Conservation (phyloP, 495 filamentous ascomycete genomes). For the Talaromyces ruber region DNA sequence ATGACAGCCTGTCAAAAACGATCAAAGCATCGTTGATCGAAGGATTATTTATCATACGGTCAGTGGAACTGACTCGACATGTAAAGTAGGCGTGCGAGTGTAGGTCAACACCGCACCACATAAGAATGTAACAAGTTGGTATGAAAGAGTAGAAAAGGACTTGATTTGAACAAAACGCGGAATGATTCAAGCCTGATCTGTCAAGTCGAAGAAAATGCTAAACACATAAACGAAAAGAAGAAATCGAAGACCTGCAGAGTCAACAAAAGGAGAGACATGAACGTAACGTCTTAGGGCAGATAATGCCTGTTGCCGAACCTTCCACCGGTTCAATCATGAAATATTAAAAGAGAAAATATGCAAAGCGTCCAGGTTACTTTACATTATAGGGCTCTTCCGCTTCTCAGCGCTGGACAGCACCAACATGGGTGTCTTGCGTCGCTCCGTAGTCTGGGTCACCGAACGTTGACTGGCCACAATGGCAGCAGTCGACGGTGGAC, state of each 20-base stretch:
- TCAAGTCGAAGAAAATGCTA: not conserved
- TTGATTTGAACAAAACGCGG: not conserved
- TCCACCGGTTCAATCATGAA: not conserved
- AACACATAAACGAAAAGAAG: not conserved
- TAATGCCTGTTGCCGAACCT: conserved; percentile 1
- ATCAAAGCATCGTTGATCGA: not conserved
- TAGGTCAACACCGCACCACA: not conserved
- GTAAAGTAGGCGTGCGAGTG: not conserved
- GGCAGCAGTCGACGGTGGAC: conserved; percentile 36
- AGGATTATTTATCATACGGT: not conserved
- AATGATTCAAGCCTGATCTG: not conserved
- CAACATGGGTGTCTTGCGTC: conserved; percentile 77
- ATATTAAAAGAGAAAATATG: not conserved
- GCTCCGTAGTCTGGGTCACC: conserved; percentile 42
- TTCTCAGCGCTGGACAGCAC: conserved; percentile 86
- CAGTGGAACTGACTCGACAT: not conserved
- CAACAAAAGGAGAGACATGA: conserved; percentile 2
- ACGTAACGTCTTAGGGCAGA: not conserved
- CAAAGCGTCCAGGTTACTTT: conserved; percentile 13
- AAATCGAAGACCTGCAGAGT: not conserved
- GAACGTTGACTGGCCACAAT: conserved; percentile 40
- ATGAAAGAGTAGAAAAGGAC: conserved; percentile 1
- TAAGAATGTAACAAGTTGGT: not conserved
- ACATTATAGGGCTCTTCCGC: conserved; percentile 66
- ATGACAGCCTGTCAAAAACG: not conserved